Evolutionary conservation across 108 stramenopile species (phyloP).

Genomic region (Pseudonitzschia delicatissima): DNA sequence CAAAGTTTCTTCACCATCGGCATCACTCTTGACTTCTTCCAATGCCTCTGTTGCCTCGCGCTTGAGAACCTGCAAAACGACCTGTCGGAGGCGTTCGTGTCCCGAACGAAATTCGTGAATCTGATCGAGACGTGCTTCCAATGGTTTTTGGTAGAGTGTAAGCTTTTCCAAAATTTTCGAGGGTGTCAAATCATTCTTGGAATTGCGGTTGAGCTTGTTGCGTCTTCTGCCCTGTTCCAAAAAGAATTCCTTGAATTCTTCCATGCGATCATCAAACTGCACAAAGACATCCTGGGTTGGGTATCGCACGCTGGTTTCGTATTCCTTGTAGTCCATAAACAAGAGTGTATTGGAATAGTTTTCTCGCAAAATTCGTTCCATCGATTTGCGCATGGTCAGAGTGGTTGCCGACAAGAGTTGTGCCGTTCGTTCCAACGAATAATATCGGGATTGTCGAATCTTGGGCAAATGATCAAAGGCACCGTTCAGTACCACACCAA

Average conservation of each 20-base stretch:
- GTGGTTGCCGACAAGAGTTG: slow-evolving; percentile 83
- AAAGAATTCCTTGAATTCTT: slow-evolving; percentile 69
- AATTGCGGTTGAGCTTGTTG: slow-evolving; percentile 64
- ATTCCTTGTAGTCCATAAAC: slow-evolving; percentile 67
- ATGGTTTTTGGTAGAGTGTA: slow-evolving; percentile 63
- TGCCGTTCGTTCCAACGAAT: slow-evolving; percentile 76
- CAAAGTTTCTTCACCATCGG: neutral
- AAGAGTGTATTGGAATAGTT: slow-evolving; percentile 49
- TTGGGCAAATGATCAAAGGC: slow-evolving; percentile 86
- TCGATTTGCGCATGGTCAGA: slow-evolving; percentile 53
- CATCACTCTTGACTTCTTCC: neutral
- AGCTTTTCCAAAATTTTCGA: slow-evolving; percentile 71
- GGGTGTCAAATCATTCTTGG: slow-evolving; percentile 36
- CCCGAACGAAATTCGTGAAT: slow-evolving; percentile 70
- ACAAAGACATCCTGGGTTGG: slow-evolving; percentile 76
- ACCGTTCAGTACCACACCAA: slow-evolving; percentile 50
- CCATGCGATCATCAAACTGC: slow-evolving; percentile 66
- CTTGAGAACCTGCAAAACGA: slow-evolving; percentile 66
- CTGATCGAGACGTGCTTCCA: slow-evolving; percentile 66
- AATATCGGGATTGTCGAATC: slow-evolving; percentile 79
- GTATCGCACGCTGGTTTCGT: slow-evolving; percentile 52
- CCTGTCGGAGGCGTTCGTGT: slow-evolving; percentile 68
- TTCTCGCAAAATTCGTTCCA: slow-evolving; percentile 54
- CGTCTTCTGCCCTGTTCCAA: slow-evolving; percentile 59
- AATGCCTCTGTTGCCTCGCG: slow-evolving; percentile 31